phyloP scores from a whole-genome alignment of 1,139 yeast genomes.

The Candida albicans region DNA sequence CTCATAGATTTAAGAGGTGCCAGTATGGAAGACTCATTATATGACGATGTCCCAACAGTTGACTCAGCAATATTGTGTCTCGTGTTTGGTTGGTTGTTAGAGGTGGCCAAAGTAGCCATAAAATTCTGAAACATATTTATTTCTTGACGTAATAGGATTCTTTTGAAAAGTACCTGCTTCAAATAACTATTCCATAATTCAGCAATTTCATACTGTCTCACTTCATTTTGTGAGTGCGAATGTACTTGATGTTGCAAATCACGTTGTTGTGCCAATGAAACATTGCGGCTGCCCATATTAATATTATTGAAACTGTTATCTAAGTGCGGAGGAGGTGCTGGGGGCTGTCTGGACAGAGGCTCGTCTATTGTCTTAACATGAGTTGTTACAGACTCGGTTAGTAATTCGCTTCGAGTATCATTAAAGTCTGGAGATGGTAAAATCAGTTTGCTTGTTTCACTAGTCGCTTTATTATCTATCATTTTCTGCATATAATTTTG shows the following conservation, averaged over 20 bases:
- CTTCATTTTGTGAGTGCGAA: conserved; percentile 3
- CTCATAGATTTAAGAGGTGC: background rate
- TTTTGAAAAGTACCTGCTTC: conserved; percentile 33
- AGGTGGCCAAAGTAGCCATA: conserved; percentile 18
- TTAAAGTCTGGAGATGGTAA: conserved; percentile 10
- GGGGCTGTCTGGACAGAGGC: background rate
- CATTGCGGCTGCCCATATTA: background rate
- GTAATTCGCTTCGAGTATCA: conserved; percentile 3
- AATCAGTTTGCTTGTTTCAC: background rate
- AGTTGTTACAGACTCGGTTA: conserved; percentile 6
- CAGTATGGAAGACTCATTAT: conserved; percentile 1
- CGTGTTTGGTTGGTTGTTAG: conserved; percentile 2
- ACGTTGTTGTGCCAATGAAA: background rate
- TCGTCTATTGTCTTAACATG: background rate
- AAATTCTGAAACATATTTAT: conserved; percentile 37
- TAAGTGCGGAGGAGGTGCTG: conserved; percentile 28
- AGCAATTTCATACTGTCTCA: conserved; percentile 16
- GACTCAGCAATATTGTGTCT: background rate
- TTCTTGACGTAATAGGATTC: conserved; percentile 46
- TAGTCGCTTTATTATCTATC: background rate
- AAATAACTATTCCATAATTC: conserved; percentile 43
- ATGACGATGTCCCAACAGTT: background rate
- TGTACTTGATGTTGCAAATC: conserved; percentile 2
- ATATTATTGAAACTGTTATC: conserved; percentile 11
- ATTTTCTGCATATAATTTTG: conserved; percentile 2